A percentile compares a stretch with the other conserved stretches of the same genome.
Evolutionary conservation across 2,329 filamentous ascomycete species (phyloP).

Genomic region (Colletotrichum lentis): DNA sequence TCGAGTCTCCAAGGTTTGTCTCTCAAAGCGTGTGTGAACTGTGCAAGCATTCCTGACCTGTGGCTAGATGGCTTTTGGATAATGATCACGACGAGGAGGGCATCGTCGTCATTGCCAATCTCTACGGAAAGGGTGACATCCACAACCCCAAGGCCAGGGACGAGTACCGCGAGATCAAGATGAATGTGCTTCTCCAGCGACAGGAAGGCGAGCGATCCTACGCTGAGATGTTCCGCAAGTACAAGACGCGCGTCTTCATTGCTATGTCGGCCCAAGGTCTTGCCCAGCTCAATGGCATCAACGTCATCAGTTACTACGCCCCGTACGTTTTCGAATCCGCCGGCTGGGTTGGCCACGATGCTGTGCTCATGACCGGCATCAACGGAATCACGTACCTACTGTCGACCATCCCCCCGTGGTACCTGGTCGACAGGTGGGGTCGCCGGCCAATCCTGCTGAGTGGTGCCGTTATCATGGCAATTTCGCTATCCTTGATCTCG

Average conservation of each 20-base stretch:
- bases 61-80: slow-evolving; percentile 86
- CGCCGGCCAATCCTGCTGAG: slow-evolving; percentile 88
- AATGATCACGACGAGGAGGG: slow-evolving; percentile 98
- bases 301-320: slow-evolving; percentile 99
- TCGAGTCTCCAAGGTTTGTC: slow-evolving; percentile 87
- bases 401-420: slow-evolving; percentile 96
- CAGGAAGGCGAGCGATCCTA: slow-evolving; percentile 96
- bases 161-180: slow-evolving; percentile 98
- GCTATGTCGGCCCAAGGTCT: slow-evolving; percentile 98
- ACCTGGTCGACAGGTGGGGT: slow-evolving; percentile 91
- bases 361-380: slow-evolving; percentile 96
- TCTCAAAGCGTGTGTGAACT: slow-evolving; percentile 11
- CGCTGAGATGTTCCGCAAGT: slow-evolving; percentile 91
- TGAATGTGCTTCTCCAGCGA: slow-evolving; percentile 90
- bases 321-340: slow-evolving; percentile 96
- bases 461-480: slow-evolving; percentile 87
- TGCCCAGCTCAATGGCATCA: slow-evolving; percentile 97
- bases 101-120: slow-evolving; percentile 96
- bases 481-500: slow-evolving; percentile 87
- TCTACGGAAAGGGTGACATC: slow-evolving; percentile 95
- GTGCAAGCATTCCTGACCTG: slow-evolving; percentile 13
- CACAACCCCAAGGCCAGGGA: slow-evolving; percentile 91
- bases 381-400: slow-evolving; percentile 90
- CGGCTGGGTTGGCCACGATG: slow-evolving; percentile 90
- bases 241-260: slow-evolving; percentile 92